Evolutionary conservation across 164 flowering plant species (phyloP).

Genomic region (Nymphaea colorata): DNA sequence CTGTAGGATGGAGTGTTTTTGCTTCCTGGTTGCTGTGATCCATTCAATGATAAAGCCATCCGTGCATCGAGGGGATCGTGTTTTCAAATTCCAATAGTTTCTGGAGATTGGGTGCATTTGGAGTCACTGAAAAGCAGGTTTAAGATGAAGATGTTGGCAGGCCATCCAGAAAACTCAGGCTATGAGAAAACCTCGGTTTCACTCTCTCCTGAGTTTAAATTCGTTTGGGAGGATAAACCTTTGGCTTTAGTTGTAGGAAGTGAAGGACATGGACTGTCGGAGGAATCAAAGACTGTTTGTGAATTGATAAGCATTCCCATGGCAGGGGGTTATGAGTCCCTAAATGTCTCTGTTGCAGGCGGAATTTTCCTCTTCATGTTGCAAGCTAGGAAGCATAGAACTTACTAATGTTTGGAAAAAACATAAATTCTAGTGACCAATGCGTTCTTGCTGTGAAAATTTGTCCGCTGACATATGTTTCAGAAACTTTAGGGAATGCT

Average conservation of each 20-base stretch:
- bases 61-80: slow-evolving; percentile 84
- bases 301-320: slow-evolving; percentile 80
- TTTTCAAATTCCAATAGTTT: slow-evolving; percentile 81
- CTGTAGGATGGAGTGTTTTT: slow-evolving; percentile 69
- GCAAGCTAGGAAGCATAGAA: slow-evolving; percentile 16
- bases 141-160: slow-evolving; percentile 67
- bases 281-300: slow-evolving; percentile 32
- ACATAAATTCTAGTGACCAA: slow-evolving; percentile 24
- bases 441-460: too few relatives aligned
- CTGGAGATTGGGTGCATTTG: slow-evolving; percentile 61
- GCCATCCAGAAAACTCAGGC: slow-evolving; percentile 36
- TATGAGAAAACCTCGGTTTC: slow-evolving; percentile 12
- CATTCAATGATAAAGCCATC: slow-evolving; percentile 83
- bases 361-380: slow-evolving; percentile 84
- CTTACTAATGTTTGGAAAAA: slow-evolving; percentile 20
- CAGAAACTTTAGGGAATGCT: too few relatives aligned
- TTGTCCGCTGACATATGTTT: too few relatives aligned
- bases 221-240: slow-evolving; percentile 31
- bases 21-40: slow-evolving; percentile 94
- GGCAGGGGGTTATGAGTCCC: slow-evolving; percentile 78
- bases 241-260: slow-evolving; percentile 75
- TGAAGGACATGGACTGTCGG: slow-evolving; percentile 85
- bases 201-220: slow-evolving; percentile 34
- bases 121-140: slow-evolving; percentile 28
- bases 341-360: slow-evolving; percentile 93